Conservation (phyloP, 805 yeast species). For the Starmerella bombicola region DNA sequence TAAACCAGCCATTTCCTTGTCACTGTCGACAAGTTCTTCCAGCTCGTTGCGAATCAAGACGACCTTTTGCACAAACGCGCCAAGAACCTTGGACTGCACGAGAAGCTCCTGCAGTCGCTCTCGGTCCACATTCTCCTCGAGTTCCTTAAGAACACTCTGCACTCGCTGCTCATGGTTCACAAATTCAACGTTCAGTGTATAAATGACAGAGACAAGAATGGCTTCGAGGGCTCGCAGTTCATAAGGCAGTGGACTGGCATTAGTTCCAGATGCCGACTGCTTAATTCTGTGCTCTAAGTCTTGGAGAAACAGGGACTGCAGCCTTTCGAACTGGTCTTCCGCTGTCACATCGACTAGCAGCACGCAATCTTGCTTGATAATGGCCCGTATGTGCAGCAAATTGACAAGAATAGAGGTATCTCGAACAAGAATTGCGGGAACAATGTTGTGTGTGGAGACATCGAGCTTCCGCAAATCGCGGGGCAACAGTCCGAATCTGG, state of each 20-base stretch:
- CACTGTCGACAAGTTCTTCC: constrained; percentile 76
- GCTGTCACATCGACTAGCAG: constrained; percentile 61
- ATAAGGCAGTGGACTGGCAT: constrained; percentile 50
- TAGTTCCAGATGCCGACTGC: constrained; percentile 29
- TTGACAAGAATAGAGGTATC: constrained; percentile 67
- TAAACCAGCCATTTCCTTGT: constrained; percentile 72
- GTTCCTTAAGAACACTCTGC: constrained; percentile 55
- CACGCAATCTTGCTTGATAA: constrained; percentile 68
- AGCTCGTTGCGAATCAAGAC: constrained; percentile 67
- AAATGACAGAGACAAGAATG: constrained; percentile 64
- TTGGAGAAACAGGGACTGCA: constrained; percentile 65
- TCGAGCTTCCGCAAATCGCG: constrained; percentile 86
- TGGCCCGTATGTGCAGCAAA: constrained; percentile 75
- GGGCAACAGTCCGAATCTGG: constrained; percentile 68
- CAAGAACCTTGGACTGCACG: constrained; percentile 71
- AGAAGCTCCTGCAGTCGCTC: constrained; percentile 64
- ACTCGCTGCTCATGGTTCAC: constrained; percentile 69
- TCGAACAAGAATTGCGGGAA: constrained; percentile 78
- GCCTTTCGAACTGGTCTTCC: constrained; percentile 44
- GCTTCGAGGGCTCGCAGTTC: constrained; percentile 87
- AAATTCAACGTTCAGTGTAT: constrained; percentile 74
- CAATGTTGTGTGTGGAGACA: constrained; percentile 64
- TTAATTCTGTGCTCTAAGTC: constrained; percentile 60
- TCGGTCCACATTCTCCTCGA: constrained; percentile 73
- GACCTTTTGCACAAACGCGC: constrained; percentile 76